These are phyloP conservation scores for Colletotrichum chrysophilum DNA, from an alignment of 2,329 filamentous ascomycete genomes.

Conservation along the genomic window DNA sequence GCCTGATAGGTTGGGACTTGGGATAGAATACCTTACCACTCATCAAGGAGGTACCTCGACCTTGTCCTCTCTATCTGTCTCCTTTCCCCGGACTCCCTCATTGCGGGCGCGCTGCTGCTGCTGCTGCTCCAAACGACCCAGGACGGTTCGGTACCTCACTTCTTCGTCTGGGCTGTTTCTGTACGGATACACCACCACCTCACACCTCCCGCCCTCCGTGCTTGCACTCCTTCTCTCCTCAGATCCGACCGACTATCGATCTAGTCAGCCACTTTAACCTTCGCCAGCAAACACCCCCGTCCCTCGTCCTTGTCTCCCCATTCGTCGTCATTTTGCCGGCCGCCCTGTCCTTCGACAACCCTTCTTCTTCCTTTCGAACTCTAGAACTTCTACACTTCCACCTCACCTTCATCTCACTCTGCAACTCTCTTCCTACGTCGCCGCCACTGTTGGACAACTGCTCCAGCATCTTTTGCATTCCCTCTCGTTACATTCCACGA, in stretches of 20 bases:
- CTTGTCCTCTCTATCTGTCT: background rate
- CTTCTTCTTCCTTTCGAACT: constrained; percentile 22
- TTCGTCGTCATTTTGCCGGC: constrained; percentile 19
- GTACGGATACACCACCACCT: background rate
- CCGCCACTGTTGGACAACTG: background rate
- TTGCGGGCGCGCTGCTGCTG: background rate
- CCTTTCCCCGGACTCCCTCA: background rate
- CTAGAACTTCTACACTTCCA: constrained; percentile 21
- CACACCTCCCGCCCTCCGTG: background rate
- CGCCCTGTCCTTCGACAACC: constrained; percentile 14
- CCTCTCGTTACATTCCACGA: background rate
- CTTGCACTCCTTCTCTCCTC: background rate
- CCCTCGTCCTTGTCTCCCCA: constrained; percentile 10
- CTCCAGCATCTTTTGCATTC: background rate
- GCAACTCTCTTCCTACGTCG: background rate
- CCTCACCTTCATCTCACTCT: background rate
- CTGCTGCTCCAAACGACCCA: background rate
- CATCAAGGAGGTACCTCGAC: background rate
- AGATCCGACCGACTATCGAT: constrained; percentile 20
- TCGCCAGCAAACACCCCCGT: constrained; percentile 8
- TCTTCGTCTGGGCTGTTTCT: background rate
- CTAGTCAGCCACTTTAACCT: constrained; percentile 19
- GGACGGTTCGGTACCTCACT: background rate
- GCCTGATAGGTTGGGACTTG: background rate
- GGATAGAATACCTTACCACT: background rate